A percentile compares a stretch with the other conserved stretches of the same genome.
These are phyloP conservation scores for Paecilomyces sp. DNA, from an alignment of 2,329 filamentous ascomycete genomes.

Conservation along the genomic window DNA sequence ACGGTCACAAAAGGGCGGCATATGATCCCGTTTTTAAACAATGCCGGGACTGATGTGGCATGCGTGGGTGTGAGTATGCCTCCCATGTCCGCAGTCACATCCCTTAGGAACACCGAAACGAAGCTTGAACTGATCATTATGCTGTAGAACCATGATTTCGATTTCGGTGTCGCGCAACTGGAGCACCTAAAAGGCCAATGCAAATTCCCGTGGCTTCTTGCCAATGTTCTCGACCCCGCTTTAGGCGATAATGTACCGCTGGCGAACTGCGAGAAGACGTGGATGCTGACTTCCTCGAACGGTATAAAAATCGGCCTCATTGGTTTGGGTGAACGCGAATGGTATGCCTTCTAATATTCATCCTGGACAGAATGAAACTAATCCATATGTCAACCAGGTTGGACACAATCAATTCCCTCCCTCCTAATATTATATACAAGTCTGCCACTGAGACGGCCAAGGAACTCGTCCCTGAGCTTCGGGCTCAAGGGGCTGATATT, in stretches of 20 bases:
- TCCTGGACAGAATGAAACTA: neutral
- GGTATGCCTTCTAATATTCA: constrained; percentile 35
- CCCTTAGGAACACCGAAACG: neutral
- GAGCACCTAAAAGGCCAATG: constrained; percentile 65
- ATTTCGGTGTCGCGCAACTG: constrained; percentile 82
- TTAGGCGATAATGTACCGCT: constrained; percentile 69
- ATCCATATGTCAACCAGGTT: constrained; percentile 42
- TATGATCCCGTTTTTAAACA: constrained; percentile 81
- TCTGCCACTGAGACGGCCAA: constrained; percentile 69
- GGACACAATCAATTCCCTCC: constrained; percentile 78
- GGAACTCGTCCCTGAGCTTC: constrained; percentile 65
- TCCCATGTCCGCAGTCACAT: neutral
- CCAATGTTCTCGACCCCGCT: constrained; percentile 79
- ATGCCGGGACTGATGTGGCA: constrained; percentile 69
- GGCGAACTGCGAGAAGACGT: constrained; percentile 66
- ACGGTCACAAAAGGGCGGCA: constrained; percentile 84
- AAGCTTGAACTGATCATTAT: neutral
- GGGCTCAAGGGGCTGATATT: constrained; percentile 72
- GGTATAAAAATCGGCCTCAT: constrained; percentile 81
- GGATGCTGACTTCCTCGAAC: constrained; percentile 71
- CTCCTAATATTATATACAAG: constrained; percentile 73
- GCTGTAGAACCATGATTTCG: constrained; percentile 78
- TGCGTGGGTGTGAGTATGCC: constrained; percentile 63
- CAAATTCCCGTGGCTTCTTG: constrained; percentile 81
- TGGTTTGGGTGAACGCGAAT: constrained; percentile 79